Percentiles rank a stretch among this genome's conserved stretches.
phyloP scores from a whole-genome alignment of 129 eudicot species.

The Flaveria brownii region DNA sequence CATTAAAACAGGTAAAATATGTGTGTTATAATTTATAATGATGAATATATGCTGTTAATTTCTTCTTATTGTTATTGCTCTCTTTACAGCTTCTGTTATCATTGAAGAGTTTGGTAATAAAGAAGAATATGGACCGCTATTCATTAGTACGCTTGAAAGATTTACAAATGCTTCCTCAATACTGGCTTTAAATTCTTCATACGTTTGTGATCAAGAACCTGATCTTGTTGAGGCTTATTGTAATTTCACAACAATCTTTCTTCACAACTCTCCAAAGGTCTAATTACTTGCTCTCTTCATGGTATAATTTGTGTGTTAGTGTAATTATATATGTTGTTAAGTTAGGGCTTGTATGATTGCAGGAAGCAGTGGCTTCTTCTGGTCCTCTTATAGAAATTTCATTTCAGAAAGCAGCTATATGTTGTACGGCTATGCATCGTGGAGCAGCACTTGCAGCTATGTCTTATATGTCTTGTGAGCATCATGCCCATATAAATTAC shows the following conservation, averaged over 20 bases:
- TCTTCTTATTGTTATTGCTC: constrained; percentile 8
- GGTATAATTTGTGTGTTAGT: constrained; percentile 21
- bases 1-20: constrained; percentile 75
- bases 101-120: constrained; percentile 84
- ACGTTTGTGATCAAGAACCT: constrained; percentile 97
- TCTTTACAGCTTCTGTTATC: constrained; percentile 67
- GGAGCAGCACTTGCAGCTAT: constrained; percentile 97
- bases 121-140: constrained; percentile 78
- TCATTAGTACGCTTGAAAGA: constrained; percentile 78
- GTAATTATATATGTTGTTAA: constrained; percentile 1
- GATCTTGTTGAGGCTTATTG: constrained; percentile 93
- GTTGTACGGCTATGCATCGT: constrained; percentile 98
- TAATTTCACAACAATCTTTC: constrained; percentile 65
- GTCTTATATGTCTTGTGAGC: constrained; percentile 91
- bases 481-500: not conserved
- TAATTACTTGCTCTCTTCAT: constrained; percentile 20
- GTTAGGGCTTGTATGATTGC: constrained; percentile 37
- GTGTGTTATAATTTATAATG: constrained; percentile 10
- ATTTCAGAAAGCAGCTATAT: constrained; percentile 91
- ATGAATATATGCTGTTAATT: constrained; percentile 18
- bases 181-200: constrained; percentile 85
- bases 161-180: constrained; percentile 80
- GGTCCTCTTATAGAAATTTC: constrained; percentile 80
- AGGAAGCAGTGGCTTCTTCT: constrained; percentile 81
- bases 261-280: constrained; percentile 71